Evolutionary conservation across 371 early-diverging fungal species (phyloP).

Genomic region (Phascolomyces articulosus): DNA sequence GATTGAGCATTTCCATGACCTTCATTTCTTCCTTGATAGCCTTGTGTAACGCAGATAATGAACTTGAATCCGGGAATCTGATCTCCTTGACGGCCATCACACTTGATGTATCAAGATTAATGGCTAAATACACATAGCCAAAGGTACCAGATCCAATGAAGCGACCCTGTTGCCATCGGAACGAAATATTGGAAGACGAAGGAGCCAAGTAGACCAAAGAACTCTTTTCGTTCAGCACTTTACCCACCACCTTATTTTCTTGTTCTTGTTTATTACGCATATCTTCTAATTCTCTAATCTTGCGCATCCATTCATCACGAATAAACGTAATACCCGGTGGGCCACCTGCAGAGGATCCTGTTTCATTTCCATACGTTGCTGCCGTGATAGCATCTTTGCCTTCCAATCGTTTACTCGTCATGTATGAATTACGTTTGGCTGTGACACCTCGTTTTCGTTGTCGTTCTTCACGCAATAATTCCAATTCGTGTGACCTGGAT

Average conservation of each 20-base stretch:
- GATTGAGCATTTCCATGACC: constrained; percentile 86
- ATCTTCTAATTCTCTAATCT: constrained; percentile 52
- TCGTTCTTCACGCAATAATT: constrained; percentile 34
- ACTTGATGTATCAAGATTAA: constrained; percentile 84
- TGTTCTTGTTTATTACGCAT: constrained; percentile 50
- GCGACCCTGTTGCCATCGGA: constrained; percentile 88
- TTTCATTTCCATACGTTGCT: constrained; percentile 34
- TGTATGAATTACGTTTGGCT: constrained; percentile 43
- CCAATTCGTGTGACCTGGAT: constrained; percentile 47
- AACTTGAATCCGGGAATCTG: constrained; percentile 77
- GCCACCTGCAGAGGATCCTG: constrained; percentile 1
- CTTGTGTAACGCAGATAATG: constrained; percentile 67
- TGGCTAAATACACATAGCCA: constrained; percentile 84
- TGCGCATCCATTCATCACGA: constrained; percentile 61
- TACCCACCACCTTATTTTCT: constrained; percentile 70
- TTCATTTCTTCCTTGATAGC: constrained; percentile 90
- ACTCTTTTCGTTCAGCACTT: constrained; percentile 75
- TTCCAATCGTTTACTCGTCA: constrained; percentile 26
- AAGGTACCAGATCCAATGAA: constrained; percentile 88
- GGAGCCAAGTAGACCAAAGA: constrained; percentile 77
- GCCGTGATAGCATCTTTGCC: constrained; percentile 38
- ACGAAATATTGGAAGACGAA: constrained; percentile 72
- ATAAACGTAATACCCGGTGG: constrained; percentile 41
- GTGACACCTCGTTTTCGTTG: constrained; percentile 39
- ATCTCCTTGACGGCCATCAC: constrained; percentile 95